Conservation (phyloP, 73 alveolate species). For the Tetrahymena malaccensis region DNA sequence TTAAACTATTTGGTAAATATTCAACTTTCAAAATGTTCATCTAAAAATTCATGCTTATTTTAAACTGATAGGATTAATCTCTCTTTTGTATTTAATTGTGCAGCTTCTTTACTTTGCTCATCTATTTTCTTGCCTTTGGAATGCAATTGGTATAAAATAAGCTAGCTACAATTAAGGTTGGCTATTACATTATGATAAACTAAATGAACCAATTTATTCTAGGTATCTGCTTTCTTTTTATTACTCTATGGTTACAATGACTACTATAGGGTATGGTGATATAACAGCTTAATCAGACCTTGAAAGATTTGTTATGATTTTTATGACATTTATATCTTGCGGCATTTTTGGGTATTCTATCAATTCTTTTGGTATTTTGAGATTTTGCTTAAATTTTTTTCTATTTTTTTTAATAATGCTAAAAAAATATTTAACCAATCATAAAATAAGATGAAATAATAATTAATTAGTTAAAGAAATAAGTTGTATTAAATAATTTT, state of each 20-base stretch:
- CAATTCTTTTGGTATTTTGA: neutral
- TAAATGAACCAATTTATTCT: neutral
- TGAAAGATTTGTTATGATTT: slow-evolving; percentile 1
- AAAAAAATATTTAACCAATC: too few relatives aligned
- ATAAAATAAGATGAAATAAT: too few relatives aligned
- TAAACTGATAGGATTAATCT: neutral
- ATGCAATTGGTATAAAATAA: neutral
- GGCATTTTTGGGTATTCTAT: slow-evolving; percentile 29
- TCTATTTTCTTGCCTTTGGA: neutral
- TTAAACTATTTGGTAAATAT: neutral
- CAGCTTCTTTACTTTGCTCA: neutral
- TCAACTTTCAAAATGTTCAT: too few relatives aligned
- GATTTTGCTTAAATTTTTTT: too few relatives aligned
- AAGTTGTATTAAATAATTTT: too few relatives aligned
- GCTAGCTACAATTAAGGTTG: neutral
- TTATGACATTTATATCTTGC: slow-evolving; percentile 15
- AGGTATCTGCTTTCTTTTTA: neutral
- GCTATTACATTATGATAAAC: neutral
- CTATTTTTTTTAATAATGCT: too few relatives aligned
- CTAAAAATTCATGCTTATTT: too few relatives aligned
- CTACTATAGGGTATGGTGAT: slow-evolving; percentile 38
- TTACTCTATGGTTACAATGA: slow-evolving; percentile 29
- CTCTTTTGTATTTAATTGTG: neutral
- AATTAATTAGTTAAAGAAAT: too few relatives aligned
- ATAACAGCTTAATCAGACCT: neutral